A percentile compares a stretch with the other conserved stretches of the same genome.
Evolutionary conservation across 495 filamentous ascomycete genomes (phyloP).

Genomic region (Penicillium desertorum): DNA sequence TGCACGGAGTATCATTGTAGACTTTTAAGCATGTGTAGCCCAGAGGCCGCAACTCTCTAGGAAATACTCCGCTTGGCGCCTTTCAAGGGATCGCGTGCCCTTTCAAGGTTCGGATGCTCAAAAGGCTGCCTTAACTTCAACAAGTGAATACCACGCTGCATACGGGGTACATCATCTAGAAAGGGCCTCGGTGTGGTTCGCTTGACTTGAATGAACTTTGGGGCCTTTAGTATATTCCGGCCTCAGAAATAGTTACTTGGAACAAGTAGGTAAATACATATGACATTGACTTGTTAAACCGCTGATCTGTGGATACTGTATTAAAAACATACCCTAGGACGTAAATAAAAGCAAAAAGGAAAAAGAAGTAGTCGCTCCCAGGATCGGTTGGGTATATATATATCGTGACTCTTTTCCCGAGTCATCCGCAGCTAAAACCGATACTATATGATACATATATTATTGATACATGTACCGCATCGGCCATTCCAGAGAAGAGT

Average conservation of each 20-base stretch:
- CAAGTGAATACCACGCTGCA: not conserved
- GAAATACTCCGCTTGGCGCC: not conserved
- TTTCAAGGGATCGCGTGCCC: not conserved
- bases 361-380: too few relatives aligned
- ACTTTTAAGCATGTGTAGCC: not conserved
- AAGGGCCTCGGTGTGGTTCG: not conserved
- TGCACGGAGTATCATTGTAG: not conserved
- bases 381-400: too few relatives aligned
- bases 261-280: too few relatives aligned
- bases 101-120: not conserved
- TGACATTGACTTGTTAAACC: too few relatives aligned
- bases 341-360: too few relatives aligned
- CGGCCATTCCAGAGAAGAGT: not conserved
- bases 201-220: not conserved
- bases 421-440: not conserved
- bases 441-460: not conserved
- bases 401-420: too few relatives aligned
- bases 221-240: too few relatives aligned
- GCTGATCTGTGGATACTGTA: too few relatives aligned
- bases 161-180: not conserved
- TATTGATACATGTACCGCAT: not conserved
- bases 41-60: too few relatives aligned
- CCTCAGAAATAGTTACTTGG: too few relatives aligned
- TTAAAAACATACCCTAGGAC: too few relatives aligned
- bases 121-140: not conserved